Base-by-base conservation (phyloP, 257 asterid genomes). In the Nicotiana obtusifolia region DNA sequence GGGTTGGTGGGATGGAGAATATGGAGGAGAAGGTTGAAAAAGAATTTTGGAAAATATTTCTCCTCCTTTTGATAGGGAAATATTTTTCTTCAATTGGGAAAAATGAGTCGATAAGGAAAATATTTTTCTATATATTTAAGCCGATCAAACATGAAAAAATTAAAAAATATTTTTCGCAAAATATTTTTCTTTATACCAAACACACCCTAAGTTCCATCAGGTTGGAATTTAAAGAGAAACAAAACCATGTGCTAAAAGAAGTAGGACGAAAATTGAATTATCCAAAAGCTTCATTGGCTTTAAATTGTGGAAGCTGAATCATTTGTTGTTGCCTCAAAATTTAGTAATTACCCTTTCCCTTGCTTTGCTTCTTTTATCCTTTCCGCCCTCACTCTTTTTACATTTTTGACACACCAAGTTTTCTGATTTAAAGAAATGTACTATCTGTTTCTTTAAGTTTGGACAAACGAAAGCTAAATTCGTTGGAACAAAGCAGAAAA, bases 291-390 rank as follows among this genome's bases (percentile, higher is more conserved):
- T 61, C 22, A 35, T 3, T 61, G 7, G 15, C 76, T 69, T 73
- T 73, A 37, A 49, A 30, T 16, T 65, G 76, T 80, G 83, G 83
- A 80, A 53, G 78, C 78, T 81, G 78, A 81, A 81, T 81, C 44
- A 68, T 60, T 28, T 52, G 11, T 22, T 24, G 24, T 20, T 52
- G 64, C 80, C 59, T 53, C 13, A 31, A 77, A 49, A 19, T 28
- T 54, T 49, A 77, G 7, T 30, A 49, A 47, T 59, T 77, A 54
- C 5, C 49, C 9, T 66, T 66, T 19, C 28, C 33, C 15, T 65
- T 66, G 15, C 4, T 24, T 73, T 73, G 41, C 20, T 24, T 73
- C 41, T 73, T 73, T 73, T 13, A 15, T 47, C 49, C 61, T 73
- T 69, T 41, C 57, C 57, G 5, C 57, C 33, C 4, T 20, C 59